phyloP scores from a whole-genome alignment of 805 yeast species.

The Schwanniomyces vanrijiae region DNA sequence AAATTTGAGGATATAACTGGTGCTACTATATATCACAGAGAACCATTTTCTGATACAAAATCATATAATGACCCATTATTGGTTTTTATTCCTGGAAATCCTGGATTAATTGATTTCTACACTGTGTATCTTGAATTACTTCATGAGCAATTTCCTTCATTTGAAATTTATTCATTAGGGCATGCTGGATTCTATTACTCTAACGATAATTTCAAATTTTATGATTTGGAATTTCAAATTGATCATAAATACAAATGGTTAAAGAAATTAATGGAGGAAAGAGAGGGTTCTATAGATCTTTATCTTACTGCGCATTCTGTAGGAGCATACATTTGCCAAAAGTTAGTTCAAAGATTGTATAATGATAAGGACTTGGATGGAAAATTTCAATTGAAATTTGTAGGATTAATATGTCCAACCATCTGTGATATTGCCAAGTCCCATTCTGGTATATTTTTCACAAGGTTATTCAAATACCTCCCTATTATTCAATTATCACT shows the following conservation, averaged over 20 bases:
- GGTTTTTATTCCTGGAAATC: slow-evolving; percentile 74
- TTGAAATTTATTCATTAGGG: slow-evolving; percentile 60
- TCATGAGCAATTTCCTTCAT: slow-evolving; percentile 40
- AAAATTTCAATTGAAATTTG: slow-evolving; percentile 35
- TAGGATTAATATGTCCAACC: slow-evolving; percentile 72
- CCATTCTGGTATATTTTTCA: slow-evolving; percentile 30
- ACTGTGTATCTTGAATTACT: slow-evolving; percentile 48
- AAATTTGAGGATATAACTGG: neutral
- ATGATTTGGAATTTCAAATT: slow-evolving; percentile 54
- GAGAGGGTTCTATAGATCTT: slow-evolving; percentile 29
- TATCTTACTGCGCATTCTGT: slow-evolving; percentile 68
- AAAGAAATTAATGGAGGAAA: slow-evolving; percentile 23
- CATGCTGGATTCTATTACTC: slow-evolving; percentile 54
- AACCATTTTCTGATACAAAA: slow-evolving; percentile 8
- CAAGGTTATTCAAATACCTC: slow-evolving; percentile 21
- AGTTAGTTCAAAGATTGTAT: slow-evolving; percentile 37
- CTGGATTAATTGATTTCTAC: slow-evolving; percentile 70
- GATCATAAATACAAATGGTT: slow-evolving; percentile 57
- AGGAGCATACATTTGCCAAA: slow-evolving; percentile 64
- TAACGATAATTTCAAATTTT: slow-evolving; percentile 17
- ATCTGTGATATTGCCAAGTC: slow-evolving; percentile 57
- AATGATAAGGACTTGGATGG: slow-evolving; percentile 21
- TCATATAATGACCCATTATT: slow-evolving; percentile 34
- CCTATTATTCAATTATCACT: slow-evolving; percentile 24
- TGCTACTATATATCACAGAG: slow-evolving; percentile 18